Conservation (phyloP, 805 yeast species). For the Schwanniomyces occidentalis region DNA sequence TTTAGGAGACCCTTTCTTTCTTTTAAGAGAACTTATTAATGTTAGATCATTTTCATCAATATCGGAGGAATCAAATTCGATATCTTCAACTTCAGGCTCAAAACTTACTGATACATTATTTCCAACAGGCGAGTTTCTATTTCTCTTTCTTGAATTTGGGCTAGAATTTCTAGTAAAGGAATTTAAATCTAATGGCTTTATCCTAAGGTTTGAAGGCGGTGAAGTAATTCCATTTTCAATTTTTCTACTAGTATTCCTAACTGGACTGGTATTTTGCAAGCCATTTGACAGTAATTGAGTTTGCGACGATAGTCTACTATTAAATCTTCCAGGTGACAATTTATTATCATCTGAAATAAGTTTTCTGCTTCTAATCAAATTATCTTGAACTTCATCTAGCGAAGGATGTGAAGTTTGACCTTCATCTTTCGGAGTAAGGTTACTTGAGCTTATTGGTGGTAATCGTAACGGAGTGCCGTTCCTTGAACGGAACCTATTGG, state of each 20-base stretch:
- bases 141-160: no score
- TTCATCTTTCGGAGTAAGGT: constrained; percentile 2
- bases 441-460: constrained; percentile 9
- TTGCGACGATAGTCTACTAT: constrained; percentile 1
- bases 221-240: constrained; percentile 9
- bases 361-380: constrained; percentile 15
- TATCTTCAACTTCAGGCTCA: constrained; percentile 12
- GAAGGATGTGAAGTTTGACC: neutral
- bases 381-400: constrained; percentile 11
- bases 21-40: no score
- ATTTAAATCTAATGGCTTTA: constrained; percentile 12
- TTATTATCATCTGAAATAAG: constrained; percentile 25
- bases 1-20: no score
- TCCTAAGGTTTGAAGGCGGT: constrained; percentile 23
- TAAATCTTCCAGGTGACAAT: constrained; percentile 18
- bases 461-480: constrained; percentile 21
- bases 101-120: no score
- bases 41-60: constrained; percentile 14
- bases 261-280: constrained; percentile 3
- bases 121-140: no score
- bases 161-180: neutral
- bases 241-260: neutral
- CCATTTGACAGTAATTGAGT: constrained; percentile 1
- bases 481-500: constrained; percentile 12
- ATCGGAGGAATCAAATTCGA: constrained; percentile 29